Evolutionary conservation across 2,329 filamentous ascomycete genomes (phyloP).

Genomic region (Lasiodiplodia theobromae): DNA sequence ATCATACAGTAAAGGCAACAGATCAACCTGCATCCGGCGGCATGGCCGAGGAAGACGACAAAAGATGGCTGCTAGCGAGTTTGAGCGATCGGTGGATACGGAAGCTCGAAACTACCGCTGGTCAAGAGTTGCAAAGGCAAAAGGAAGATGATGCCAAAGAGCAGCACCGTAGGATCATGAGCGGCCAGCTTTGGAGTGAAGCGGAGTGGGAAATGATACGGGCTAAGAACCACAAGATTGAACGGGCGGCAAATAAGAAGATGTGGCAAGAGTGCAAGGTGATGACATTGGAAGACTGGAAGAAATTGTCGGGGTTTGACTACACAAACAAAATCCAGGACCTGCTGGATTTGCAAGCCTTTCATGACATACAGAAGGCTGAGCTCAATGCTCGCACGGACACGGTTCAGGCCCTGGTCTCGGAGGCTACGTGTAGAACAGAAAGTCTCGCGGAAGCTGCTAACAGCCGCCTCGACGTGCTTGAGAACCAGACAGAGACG

Average conservation of each 20-base stretch:
- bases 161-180: background rate
- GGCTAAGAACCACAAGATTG: background rate
- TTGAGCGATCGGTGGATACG: constrained; percentile 5
- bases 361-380: constrained; percentile 4
- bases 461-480: background rate
- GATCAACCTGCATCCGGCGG: background rate
- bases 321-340: background rate
- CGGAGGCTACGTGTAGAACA: background rate
- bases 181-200: background rate
- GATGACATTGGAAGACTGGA: background rate
- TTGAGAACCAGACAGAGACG: background rate
- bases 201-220: background rate
- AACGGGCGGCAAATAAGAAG: background rate
- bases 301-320: background rate
- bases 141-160: background rate
- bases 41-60: background rate
- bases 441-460: background rate
- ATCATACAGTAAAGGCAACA: background rate
- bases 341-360: background rate
- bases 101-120: background rate
- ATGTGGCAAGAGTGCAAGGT: constrained; percentile 4
- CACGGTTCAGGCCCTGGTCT: background rate
- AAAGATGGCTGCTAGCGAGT: background rate
- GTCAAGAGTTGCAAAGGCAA: background rate
- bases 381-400: constrained; percentile 3